Evolutionary conservation across 352 stramenopile genomes (phyloP), one percentile per base, ranked within the genome.

Genomic region (Globisporangium splendens): DNA sequence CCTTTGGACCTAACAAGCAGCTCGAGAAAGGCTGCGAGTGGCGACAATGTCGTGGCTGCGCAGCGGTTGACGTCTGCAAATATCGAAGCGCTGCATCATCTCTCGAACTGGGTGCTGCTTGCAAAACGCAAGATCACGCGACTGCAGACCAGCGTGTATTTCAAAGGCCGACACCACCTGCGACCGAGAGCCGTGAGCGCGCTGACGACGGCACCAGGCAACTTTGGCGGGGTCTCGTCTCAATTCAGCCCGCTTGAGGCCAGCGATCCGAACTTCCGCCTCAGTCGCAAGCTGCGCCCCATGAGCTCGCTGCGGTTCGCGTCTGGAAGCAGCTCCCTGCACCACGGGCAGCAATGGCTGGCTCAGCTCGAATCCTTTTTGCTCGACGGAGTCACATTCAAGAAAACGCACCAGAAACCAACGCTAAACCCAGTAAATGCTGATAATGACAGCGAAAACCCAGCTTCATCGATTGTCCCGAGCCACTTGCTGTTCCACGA

Each of bases 401-500:
- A 84, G 49, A 52, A 49, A 35, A 57, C 21, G 13, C 17, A 31
- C 8, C 3, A n/a, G 43, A 12, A 46, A 1, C 22, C 38, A 17
- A 17, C 2, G 41, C 11, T 35, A 14, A 14, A 17, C 13, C 8
- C 21, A 43, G 12, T 2, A 28, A 42, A 43, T 13, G 51, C 31
- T 44, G 56, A 60, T 0, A 14, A 46, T 7, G 20, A 35, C 3
- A 20, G 8, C 8, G 31, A 21, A 5, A 13, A 50, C 13, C 22
- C 14, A 39, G 20, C 24, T 35, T 35, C 28, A 10, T 35, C 28
- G 28, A 35, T 35, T 10, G 63, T 75, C 15, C 86, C 86, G 4
- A 90, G 75, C 46, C 78, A 89, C 51, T 65, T 88, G 41, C 59
- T 95, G n/a, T 95, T 95, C 59, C 86, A 95, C 57, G 83, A 79